phyloP scores from a whole-genome alignment of 176 grass and related monocot species.

The Hordeum vulgare region MorexV3_pseudomolecules_assembly NC_058518.1:247089013-247089512 shows the following conservation, averaged over 20 bases:
- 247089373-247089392: neutral
- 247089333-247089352: neutral
- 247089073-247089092: slow-evolving; percentile 19
- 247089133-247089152: neutral
- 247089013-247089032: slow-evolving; percentile 90
- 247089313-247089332: neutral
- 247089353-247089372: neutral
- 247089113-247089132: neutral
- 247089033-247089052: slow-evolving; percentile 93
- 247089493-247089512: neutral
- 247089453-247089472: neutral
- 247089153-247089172: neutral
- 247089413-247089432: slow-evolving; percentile 2
- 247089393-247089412: neutral
- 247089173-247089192: slow-evolving; percentile 4
- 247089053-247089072: slow-evolving; percentile 96
- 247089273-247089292: neutral
- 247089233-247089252: neutral
- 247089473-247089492: neutral
- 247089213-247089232: neutral
- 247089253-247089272: slow-evolving; percentile 6
- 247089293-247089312: neutral
- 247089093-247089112: slow-evolving; percentile 21
- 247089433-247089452: neutral
- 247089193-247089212: neutral